Percentiles rank a stretch among this genome's conserved stretches.
These are phyloP conservation scores for Erythrobasidium hasegawianum DNA, from an alignment of 1,284 basidiomycete species.

Conservation along the genomic window DNA sequence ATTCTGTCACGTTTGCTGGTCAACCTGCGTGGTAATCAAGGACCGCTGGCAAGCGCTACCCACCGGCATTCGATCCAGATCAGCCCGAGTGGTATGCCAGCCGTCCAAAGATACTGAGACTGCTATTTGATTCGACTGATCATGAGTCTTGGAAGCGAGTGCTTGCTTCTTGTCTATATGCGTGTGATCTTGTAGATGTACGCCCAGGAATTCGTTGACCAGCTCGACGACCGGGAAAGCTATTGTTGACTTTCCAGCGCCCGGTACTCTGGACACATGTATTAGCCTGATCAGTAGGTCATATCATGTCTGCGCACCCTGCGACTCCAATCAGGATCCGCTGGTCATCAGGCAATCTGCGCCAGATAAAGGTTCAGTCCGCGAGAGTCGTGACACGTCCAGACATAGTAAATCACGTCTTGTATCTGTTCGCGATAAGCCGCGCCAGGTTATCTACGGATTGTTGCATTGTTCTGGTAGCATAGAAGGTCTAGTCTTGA, in stretches of 20 bases:
- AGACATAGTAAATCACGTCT: no score
- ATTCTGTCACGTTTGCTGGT: slow-evolving; percentile 53
- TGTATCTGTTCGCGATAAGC: slow-evolving; percentile 46
- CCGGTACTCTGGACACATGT: slow-evolving; percentile 59
- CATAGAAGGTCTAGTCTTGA: no score
- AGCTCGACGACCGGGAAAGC: slow-evolving; percentile 58
- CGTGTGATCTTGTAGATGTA: slow-evolving; percentile 17
- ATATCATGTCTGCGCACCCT: slow-evolving; percentile 34
- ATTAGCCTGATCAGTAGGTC: not conserved
- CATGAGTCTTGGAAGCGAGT: not conserved
- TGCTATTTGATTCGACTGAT: slow-evolving; percentile 47
- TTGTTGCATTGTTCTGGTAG: slow-evolving; percentile 47
- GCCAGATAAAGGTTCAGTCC: slow-evolving; percentile 47
- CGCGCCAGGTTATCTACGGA: slow-evolving; percentile 48
- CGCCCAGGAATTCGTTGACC: slow-evolving; percentile 52
- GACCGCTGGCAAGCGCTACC: slow-evolving; percentile 40
- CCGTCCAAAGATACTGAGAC: slow-evolving; percentile 74
- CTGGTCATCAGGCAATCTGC: slow-evolving; percentile 52
- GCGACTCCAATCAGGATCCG: slow-evolving; percentile 63
- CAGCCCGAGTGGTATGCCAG: slow-evolving; percentile 63
- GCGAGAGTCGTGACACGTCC: no score
- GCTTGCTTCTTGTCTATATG: slow-evolving; percentile 11
- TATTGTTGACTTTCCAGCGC: slow-evolving; percentile 75
- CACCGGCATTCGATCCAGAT: slow-evolving; percentile 62
- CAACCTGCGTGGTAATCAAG: not conserved